A percentile compares a stretch with the other conserved stretches of the same genome.
Evolutionary conservation across 371 early-diverging fungal species (phyloP).

Genomic region (Umbelopsis sp.): DNA sequence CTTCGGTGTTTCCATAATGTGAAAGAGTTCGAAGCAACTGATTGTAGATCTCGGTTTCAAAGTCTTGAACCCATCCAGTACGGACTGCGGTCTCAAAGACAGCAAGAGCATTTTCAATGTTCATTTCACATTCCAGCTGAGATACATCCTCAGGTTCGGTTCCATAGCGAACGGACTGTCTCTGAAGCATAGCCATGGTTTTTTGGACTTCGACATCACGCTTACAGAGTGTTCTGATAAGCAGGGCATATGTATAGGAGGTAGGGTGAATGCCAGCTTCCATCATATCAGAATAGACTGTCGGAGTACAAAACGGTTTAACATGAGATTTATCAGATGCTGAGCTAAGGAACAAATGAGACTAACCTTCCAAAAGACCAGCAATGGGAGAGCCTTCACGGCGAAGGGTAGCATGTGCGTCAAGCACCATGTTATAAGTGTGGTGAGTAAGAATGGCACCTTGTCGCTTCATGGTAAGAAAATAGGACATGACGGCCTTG

Average conservation of each 20-base stretch:
- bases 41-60: constrained; percentile 52
- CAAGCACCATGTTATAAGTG: constrained; percentile 51
- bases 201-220: constrained; percentile 57
- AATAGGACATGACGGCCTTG: constrained; percentile 40
- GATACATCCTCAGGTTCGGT: constrained; percentile 30
- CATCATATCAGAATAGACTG: constrained; percentile 53
- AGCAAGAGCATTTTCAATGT: constrained; percentile 38
- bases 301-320: background rate
- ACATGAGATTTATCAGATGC: background rate
- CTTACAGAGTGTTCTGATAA: constrained; percentile 45
- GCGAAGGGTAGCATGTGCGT: constrained; percentile 43
- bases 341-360: background rate
- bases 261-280: constrained; percentile 35
- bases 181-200: constrained; percentile 45
- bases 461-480: constrained; percentile 35
- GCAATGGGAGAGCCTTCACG: constrained; percentile 44
- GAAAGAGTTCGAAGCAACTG: constrained; percentile 50
- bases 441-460: constrained; percentile 38
- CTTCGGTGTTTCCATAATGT: constrained; percentile 44
- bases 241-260: constrained; percentile 37
- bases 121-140: constrained; percentile 40
- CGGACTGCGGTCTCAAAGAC: constrained; percentile 39
- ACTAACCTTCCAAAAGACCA: constrained; percentile 40
- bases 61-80: constrained; percentile 31
- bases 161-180: constrained; percentile 40